Conservation (phyloP, 2,329 filamentous ascomycete genomes). For the Cytospora piceae region DNA sequence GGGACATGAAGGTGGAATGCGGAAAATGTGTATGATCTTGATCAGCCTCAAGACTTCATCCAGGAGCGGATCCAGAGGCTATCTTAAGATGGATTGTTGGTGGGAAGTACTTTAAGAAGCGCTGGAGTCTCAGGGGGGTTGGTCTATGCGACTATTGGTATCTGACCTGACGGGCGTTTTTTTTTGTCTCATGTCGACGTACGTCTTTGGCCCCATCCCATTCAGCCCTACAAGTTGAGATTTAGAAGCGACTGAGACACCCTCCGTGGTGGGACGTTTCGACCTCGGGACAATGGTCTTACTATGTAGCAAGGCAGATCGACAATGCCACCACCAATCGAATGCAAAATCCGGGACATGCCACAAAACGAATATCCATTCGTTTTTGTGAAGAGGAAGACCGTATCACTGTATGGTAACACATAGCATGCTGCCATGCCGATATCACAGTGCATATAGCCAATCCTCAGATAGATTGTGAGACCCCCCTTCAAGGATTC, state of each 20-base stretch:
- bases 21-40: background rate
- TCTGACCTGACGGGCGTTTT: background rate
- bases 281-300: background rate
- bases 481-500: background rate
- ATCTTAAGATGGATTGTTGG: background rate
- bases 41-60: background rate
- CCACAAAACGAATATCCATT: too few relatives aligned
- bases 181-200: background rate
- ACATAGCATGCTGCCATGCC: background rate
- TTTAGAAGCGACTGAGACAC: background rate
- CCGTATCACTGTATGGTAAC: background rate
- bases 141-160: background rate
- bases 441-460: background rate
- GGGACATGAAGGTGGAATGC: background rate
- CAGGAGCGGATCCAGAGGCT: background rate
- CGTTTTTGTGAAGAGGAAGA: background rate
- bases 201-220: background rate
- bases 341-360: background rate
- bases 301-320: background rate
- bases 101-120: background rate
- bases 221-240: background rate
- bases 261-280: background rate
- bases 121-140: background rate
- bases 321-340: background rate
- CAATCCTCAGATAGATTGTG: slow-evolving; percentile 12